A percentile compares a stretch with the other conserved stretches of the same genome.
These are phyloP conservation scores for Paecilomyces fulvus DNA, from an alignment of 2,329 filamentous ascomycete genomes.

Conservation along the genomic window DNA sequence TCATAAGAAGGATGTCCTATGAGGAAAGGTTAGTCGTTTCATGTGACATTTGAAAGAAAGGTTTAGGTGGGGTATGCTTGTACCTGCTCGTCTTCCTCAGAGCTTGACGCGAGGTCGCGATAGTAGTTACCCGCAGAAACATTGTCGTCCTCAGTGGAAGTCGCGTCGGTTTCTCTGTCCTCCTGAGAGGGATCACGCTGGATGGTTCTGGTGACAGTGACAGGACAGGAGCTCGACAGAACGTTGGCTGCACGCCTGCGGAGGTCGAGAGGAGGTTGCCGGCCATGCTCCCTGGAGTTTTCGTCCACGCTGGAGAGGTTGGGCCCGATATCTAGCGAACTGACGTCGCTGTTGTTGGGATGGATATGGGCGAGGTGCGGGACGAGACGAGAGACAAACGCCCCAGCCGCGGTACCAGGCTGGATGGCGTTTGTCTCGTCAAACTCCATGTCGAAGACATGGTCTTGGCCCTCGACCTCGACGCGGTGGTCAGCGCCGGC, in stretches of 20 bases:
- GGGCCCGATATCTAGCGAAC: not conserved
- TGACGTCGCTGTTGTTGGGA: not conserved
- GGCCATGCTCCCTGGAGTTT: not conserved
- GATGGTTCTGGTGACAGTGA: not conserved
- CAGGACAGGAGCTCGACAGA: not conserved
- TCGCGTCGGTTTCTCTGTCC: not conserved
- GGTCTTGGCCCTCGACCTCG: not conserved
- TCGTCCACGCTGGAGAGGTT: not conserved
- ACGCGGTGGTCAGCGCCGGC: not conserved
- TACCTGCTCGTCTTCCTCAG: not conserved
- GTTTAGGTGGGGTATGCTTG: not conserved
- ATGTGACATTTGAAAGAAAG: not conserved
- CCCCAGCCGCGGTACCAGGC: not conserved
- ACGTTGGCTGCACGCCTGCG: not conserved
- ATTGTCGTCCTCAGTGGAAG: too few relatives aligned
- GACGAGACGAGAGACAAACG: not conserved
- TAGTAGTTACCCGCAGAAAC: not conserved
- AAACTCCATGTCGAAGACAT: not conserved
- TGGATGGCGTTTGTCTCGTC: not conserved
- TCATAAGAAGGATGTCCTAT: not conserved
- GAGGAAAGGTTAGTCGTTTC: not conserved
- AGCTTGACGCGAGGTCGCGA: not conserved
- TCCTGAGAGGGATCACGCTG: not conserved
- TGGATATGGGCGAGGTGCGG: not conserved
- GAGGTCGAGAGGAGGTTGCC: not conserved